A percentile compares a stretch with the other conserved stretches of the same genome.
phyloP scores from a whole-genome alignment of 192 early-diverging fungal species.

The Coemansia sp. region DNA sequence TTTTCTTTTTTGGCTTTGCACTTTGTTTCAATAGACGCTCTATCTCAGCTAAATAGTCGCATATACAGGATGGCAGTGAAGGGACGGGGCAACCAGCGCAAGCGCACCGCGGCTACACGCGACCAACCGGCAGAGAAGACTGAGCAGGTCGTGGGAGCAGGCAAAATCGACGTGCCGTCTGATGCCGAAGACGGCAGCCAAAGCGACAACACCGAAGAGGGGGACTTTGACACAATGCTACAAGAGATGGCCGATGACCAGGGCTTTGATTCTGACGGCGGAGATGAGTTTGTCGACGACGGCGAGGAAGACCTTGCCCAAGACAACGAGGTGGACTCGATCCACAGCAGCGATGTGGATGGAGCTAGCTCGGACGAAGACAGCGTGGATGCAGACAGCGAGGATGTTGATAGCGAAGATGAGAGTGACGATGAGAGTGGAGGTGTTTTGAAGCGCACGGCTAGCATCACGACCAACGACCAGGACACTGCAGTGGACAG shows the following conservation, averaged over 20 bases:
- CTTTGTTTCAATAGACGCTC: conserved; percentile 4
- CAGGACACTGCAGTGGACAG: conserved; percentile 46
- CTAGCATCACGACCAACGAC: conserved; percentile 54
- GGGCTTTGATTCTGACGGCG: conserved; percentile 55
- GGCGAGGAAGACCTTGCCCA: conserved; percentile 26
- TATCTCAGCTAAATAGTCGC: background rate
- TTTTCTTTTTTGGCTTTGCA: background rate
- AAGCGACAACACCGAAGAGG: conserved; percentile 30
- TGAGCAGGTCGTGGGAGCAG: conserved; percentile 21
- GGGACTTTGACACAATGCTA: conserved; percentile 42
- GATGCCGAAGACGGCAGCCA: conserved; percentile 27
- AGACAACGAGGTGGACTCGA: conserved; percentile 27
- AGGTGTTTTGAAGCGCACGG: conserved; percentile 45
- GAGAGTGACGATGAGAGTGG: conserved; percentile 18
- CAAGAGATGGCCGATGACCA: conserved; percentile 46
- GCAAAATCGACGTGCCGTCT: conserved; percentile 33
- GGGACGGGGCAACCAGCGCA: conserved; percentile 21
- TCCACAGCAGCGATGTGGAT: conserved; percentile 54
- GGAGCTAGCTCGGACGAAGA: conserved; percentile 57
- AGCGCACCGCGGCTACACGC: conserved; percentile 30
- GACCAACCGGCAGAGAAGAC: conserved; percentile 17
- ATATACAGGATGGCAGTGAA: conserved; percentile 20
- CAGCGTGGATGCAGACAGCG: conserved; percentile 50
- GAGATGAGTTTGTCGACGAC: conserved; percentile 29
- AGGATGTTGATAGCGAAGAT: conserved; percentile 46